phyloP scores from a whole-genome alignment of 306 rosid genomes.

The Sicyos edulis region DNA sequence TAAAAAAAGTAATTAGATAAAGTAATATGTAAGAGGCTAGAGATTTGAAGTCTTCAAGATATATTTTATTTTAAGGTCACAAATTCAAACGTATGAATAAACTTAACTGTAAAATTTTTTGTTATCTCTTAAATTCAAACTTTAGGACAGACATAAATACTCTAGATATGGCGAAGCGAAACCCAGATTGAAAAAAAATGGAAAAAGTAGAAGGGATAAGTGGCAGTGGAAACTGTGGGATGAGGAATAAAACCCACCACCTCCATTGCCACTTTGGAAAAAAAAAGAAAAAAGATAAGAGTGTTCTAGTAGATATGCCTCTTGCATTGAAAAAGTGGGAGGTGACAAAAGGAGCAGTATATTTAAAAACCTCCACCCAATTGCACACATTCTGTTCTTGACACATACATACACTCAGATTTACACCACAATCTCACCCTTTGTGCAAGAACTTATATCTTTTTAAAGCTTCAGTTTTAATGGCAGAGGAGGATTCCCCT shows the following conservation, averaged over 20 bases:
- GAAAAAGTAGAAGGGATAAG: constrained; percentile 21
- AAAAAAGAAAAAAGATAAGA: background rate
- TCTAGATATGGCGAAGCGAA: too few species aligned
- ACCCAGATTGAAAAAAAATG: too few species aligned
- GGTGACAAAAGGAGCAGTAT: constrained; percentile 45
- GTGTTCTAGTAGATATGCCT: constrained; percentile 16
- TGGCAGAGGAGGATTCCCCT: constrained; percentile 32
- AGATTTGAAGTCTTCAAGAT: too few species aligned
- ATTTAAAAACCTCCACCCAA: constrained; percentile 28
- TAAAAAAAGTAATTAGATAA: background rate
- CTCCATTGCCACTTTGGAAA: constrained; percentile 28
- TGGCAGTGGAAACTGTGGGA: constrained; percentile 37
- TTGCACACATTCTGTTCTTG: constrained; percentile 28
- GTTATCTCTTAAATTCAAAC: too few species aligned
- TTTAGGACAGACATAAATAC: too few species aligned
- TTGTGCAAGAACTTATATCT: constrained; percentile 4
- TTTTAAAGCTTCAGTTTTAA: constrained; percentile 25
- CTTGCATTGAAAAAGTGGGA: constrained; percentile 46
- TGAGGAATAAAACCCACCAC: constrained; percentile 34
- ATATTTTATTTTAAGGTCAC: too few species aligned
- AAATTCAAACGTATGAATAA: too few species aligned
- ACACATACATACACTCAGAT: constrained; percentile 27
- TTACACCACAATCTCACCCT: background rate
- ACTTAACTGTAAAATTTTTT: too few species aligned
- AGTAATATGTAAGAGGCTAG: too few species aligned